These are phyloP conservation scores for Cyclaneusma minus DNA, from an alignment of 2,329 filamentous ascomycete species.

Conservation along the genomic window DNA sequence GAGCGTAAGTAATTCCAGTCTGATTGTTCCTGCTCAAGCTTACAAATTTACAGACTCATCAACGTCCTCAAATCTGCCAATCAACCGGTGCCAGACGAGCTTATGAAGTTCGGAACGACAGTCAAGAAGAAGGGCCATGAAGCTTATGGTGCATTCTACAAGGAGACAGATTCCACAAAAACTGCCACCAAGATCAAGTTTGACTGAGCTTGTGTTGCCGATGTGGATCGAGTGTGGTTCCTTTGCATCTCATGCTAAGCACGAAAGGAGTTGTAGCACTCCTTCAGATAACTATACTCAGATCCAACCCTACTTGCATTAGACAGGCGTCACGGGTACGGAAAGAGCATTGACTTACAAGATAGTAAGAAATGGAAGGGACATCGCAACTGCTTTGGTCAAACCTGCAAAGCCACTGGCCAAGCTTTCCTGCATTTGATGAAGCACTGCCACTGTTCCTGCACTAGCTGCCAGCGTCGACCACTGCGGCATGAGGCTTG, in stretches of 20 bases:
- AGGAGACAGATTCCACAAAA: constrained; percentile 71
- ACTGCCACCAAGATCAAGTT: constrained; percentile 88
- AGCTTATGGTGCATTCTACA: constrained; percentile 90
- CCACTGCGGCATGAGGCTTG: constrained; percentile 27
- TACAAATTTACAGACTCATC: constrained; percentile 45
- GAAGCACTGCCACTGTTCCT: constrained; percentile 26
- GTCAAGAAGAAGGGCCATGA: constrained; percentile 98
- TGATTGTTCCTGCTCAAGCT: constrained; percentile 2
- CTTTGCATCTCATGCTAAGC: constrained; percentile 11
- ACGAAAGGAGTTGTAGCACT: constrained; percentile 30
- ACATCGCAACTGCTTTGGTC: constrained; percentile 31
- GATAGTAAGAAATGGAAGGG: constrained; percentile 33
- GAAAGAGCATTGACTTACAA: constrained; percentile 37
- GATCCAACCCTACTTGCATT: constrained; percentile 2
- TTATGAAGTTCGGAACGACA: constrained; percentile 92
- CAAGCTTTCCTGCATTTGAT: constrained; percentile 13
- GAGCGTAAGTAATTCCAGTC: constrained; percentile 49
- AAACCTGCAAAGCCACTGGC: constrained; percentile 17
- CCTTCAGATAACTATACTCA: constrained; percentile 4
- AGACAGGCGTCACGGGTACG: constrained; percentile 1
- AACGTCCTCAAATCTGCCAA: constrained; percentile 91
- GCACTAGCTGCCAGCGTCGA: constrained; percentile 27
- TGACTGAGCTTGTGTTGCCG: constrained; percentile 32
- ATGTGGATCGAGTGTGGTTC: constrained; percentile 4
- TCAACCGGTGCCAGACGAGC: constrained; percentile 75